A percentile compares a stretch with the other conserved stretches of the same genome.
These are phyloP conservation scores for Colletotrichum abscissum DNA, from an alignment of 2,329 filamentous ascomycete species.

Conservation along the genomic window DNA sequence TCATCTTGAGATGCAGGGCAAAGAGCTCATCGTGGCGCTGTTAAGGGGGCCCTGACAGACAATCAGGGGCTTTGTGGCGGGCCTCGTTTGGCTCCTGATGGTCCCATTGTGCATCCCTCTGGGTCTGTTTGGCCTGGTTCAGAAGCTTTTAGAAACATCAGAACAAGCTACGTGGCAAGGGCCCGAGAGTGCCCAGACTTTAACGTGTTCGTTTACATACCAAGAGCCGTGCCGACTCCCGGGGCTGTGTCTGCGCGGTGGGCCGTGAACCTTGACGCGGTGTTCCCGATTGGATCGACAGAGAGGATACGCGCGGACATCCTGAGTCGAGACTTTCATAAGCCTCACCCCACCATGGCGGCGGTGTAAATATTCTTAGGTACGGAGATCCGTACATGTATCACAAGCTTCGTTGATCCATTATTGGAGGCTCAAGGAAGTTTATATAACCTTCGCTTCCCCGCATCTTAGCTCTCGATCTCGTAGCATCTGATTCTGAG, in stretches of 20 bases:
- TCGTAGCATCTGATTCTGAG: background rate
- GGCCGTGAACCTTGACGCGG: conserved; percentile 34
- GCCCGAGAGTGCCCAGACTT: conserved; percentile 26
- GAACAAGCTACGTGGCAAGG: conserved; percentile 31
- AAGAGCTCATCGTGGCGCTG: conserved; percentile 14
- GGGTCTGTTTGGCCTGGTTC: background rate
- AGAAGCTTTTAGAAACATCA: conserved; percentile 19
- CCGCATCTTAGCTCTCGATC: conserved; percentile 1
- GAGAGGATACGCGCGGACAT: conserved; percentile 31
- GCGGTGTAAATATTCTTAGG: conserved; percentile 31
- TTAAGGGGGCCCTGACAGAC: background rate
- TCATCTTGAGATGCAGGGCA: background rate
- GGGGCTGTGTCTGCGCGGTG: conserved; percentile 31
- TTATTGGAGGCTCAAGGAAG: conserved; percentile 12
- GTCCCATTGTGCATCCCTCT: background rate
- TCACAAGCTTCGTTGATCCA: conserved; percentile 30
- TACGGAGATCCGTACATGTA: background rate
- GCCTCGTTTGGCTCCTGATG: background rate
- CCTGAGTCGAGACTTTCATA: conserved; percentile 30
- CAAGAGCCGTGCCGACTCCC: conserved; percentile 30
- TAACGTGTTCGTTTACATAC: conserved; percentile 22
- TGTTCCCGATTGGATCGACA: conserved; percentile 33
- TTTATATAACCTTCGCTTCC: conserved; percentile 31
- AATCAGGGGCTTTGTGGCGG: conserved; percentile 11
- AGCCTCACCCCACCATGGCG: conserved; percentile 32